These are phyloP conservation scores for Plasmopara halstedii DNA, from an alignment of 352 stramenopile genomes.

Conservation along the genomic window DNA sequence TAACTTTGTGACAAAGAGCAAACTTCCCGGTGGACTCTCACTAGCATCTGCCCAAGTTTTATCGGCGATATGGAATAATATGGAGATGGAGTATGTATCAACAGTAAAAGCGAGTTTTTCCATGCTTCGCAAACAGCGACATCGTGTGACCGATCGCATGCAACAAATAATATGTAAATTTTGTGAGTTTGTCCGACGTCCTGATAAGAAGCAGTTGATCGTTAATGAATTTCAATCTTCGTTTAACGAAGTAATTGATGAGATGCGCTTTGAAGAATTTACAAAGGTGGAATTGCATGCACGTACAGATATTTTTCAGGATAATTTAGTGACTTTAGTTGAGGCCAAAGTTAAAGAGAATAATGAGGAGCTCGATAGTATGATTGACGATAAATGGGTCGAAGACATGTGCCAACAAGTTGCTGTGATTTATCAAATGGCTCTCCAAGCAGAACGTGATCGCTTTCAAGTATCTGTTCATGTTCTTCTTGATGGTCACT, in stretches of 20 bases:
- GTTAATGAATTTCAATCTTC: conserved; percentile 59
- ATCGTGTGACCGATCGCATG: conserved; percentile 17
- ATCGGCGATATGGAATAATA: conserved; percentile 39
- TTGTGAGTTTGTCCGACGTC: conserved; percentile 43
- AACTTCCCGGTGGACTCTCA: conserved; percentile 29
- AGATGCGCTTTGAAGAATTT: conserved; percentile 75
- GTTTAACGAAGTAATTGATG: conserved; percentile 76
- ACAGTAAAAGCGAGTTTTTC: conserved; percentile 41
- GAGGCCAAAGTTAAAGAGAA: conserved; percentile 33
- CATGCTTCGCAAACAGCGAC: conserved; percentile 29
- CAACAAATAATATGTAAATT: conserved; percentile 39
- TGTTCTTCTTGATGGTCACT: conserved; percentile 46
- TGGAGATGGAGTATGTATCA: conserved; percentile 47
- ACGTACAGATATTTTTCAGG: conserved; percentile 58
- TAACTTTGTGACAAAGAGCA: background rate
- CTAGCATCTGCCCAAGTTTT: conserved; percentile 26
- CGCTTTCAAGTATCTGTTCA: conserved; percentile 54
- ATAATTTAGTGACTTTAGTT: conserved; percentile 44
- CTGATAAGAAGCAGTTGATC: conserved; percentile 56
- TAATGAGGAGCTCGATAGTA: conserved; percentile 35
- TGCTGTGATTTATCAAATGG: conserved; percentile 40
- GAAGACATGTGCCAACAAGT: conserved; percentile 39
- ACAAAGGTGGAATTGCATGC: conserved; percentile 81
- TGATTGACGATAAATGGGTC: conserved; percentile 49
- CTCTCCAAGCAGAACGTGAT: conserved; percentile 65